phyloP scores from a whole-genome alignment of 768 basidiomycete species.

The Lactarius pseudohatsudake region DNA sequence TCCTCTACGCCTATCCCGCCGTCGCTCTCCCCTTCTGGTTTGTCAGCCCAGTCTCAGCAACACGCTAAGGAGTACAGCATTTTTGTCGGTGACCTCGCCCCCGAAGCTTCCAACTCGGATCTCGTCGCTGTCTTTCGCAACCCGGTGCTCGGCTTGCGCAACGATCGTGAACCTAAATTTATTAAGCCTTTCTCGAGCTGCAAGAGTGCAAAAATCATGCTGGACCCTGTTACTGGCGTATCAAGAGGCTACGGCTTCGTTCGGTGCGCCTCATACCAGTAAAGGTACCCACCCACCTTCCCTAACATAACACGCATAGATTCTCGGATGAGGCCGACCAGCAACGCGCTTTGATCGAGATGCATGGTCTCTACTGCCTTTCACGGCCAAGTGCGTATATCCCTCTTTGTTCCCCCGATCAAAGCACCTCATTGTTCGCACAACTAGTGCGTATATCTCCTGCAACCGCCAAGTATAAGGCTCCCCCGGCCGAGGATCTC shows the following conservation, averaged over 20 bases:
- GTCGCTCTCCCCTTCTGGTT: conserved; percentile 36
- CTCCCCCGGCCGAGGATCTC: conserved; percentile 40
- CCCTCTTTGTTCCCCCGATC: conserved; percentile 6
- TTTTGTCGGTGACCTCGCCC: conserved; percentile 91
- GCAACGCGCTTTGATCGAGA: conserved; percentile 85
- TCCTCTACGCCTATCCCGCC: conserved; percentile 40
- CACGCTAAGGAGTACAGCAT: conserved; percentile 88
- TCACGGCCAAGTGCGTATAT: conserved; percentile 76
- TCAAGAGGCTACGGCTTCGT: conserved; percentile 94
- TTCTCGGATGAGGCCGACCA: conserved; percentile 90
- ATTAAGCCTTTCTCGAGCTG: conserved; percentile 88
- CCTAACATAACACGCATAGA: conserved; percentile 40
- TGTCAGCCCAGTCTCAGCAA: conserved; percentile 47
- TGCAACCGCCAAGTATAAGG: conserved; percentile 85
- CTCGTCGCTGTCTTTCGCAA: conserved; percentile 92
- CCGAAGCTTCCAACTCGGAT: conserved; percentile 93
- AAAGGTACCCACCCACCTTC: conserved; percentile 22
- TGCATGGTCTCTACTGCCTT: conserved; percentile 88
- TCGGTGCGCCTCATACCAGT: conserved; percentile 48
- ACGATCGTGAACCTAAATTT: conserved; percentile 85
- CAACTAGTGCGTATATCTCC: conserved; percentile 83
- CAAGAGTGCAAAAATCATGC: conserved; percentile 95
- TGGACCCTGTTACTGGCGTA: conserved; percentile 85
- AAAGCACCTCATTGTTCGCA: conserved; percentile 33
- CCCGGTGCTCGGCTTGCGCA: conserved; percentile 80